Evolutionary conservation across 2,329 filamentous ascomycete genomes (phyloP).

Genomic region (Rhynchosporium agropyri): DNA sequence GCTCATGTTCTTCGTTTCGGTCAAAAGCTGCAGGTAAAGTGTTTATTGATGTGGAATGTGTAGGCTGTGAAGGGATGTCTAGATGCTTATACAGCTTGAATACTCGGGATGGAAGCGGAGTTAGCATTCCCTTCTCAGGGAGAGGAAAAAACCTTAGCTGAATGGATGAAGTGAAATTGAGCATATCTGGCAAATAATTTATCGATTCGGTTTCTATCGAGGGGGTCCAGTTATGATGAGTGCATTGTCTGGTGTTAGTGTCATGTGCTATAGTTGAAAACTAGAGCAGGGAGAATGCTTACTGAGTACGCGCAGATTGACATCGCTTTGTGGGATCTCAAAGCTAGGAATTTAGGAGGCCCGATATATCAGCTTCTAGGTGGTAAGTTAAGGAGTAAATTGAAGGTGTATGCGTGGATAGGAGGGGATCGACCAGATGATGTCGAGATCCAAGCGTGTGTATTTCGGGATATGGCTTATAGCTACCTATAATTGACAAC

Average conservation of each 20-base stretch:
- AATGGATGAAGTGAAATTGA: slow-evolving; percentile 60
- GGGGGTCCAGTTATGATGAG: slow-evolving; percentile 82
- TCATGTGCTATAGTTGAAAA: slow-evolving; percentile 73
- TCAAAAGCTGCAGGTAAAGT: neutral
- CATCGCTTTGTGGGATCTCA: slow-evolving; percentile 50
- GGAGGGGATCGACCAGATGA: slow-evolving; percentile 72
- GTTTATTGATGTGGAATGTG: neutral
- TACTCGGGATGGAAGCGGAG: slow-evolving; percentile 72
- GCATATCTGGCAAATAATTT: slow-evolving; percentile 76
- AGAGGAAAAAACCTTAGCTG: neutral
- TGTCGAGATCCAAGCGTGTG: slow-evolving; percentile 63
- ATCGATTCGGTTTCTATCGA: slow-evolving; percentile 73
- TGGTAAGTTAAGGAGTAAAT: slow-evolving; percentile 69
- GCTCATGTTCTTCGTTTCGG: no score
- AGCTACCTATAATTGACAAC: slow-evolving; percentile 11
- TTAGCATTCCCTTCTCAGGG: slow-evolving; percentile 43
- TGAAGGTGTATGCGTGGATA: slow-evolving; percentile 79
- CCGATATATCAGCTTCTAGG: slow-evolving; percentile 75
- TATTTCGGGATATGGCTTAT: slow-evolving; percentile 9
- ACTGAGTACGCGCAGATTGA: slow-evolving; percentile 52
- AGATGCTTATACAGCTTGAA: slow-evolving; percentile 64
- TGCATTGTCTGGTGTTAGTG: slow-evolving; percentile 75
- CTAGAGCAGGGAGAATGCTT: slow-evolving; percentile 51
- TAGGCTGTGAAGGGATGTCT: slow-evolving; percentile 73
- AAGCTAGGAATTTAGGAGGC: slow-evolving; percentile 60